Evolutionary conservation across 352 stramenopile genomes (phyloP).

Genomic region (Pythium dissotocum): DNA sequence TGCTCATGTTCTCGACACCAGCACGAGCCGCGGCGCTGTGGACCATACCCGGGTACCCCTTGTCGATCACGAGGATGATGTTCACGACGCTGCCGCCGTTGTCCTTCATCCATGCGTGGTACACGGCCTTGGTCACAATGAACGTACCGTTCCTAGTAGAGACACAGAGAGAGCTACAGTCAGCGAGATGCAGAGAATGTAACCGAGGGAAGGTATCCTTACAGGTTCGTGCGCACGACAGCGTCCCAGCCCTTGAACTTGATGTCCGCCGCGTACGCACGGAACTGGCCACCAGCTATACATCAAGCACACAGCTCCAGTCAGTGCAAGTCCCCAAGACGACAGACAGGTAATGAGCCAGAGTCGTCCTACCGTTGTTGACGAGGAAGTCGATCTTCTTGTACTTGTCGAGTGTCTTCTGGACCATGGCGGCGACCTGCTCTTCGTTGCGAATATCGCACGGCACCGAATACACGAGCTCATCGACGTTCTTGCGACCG

Average conservation of each 20-base stretch:
- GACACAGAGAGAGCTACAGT: background rate
- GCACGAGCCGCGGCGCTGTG: constrained; percentile 90
- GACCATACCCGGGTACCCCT: constrained; percentile 92
- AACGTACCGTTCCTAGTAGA: constrained; percentile 85
- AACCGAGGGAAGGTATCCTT: constrained; percentile 4
- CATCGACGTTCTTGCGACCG: constrained; percentile 34
- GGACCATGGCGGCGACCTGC: constrained; percentile 39
- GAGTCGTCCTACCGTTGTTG: constrained; percentile 79
- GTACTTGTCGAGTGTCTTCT: constrained; percentile 73
- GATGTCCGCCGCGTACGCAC: constrained; percentile 86
- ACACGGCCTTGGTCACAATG: constrained; percentile 91
- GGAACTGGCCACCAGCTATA: constrained; percentile 91
- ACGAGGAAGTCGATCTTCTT: constrained; percentile 90
- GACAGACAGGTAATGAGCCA: background rate
- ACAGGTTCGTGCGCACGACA: constrained; percentile 93
- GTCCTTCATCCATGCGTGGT: constrained; percentile 93
- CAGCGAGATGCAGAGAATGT: background rate
- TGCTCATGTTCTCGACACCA: constrained; percentile 93
- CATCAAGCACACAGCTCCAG: constrained; percentile 1
- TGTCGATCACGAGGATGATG: constrained; percentile 94
- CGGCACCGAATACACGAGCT: constrained; percentile 51
- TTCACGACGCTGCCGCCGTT: constrained; percentile 93
- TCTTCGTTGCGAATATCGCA: constrained; percentile 81
- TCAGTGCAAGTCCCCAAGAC: background rate
- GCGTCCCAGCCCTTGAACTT: constrained; percentile 90